Base-by-base conservation (phyloP, 257 asterid genomes). In the Solanum arcanum region DNA sequence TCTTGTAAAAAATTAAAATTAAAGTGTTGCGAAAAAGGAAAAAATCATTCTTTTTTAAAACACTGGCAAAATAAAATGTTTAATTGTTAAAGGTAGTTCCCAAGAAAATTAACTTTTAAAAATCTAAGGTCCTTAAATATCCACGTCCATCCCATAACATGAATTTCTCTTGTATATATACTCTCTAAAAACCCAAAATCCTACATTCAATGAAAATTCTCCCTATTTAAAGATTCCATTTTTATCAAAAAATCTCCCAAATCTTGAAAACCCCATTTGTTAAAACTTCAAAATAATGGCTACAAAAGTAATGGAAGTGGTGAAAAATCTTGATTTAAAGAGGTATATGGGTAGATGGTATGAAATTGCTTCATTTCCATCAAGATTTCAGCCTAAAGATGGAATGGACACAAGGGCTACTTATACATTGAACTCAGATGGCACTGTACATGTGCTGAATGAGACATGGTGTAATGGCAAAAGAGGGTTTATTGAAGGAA, bases 301-400 rank as follows among this genome's bases (percentile, higher is more conserved):
- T 21, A 88, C 77, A 74, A 93, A 94, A 59, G 95, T 89, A 81
- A 92, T 95, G 98, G 91, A 92, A 83, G 96, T 90, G 44, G 97
- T 94, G 29, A 94, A 89, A 84, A 91, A 91, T 46, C 56, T 97
- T 76, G 93, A 94, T 46, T 0, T 94, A 9, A 89, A 93, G 87
- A 93, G 87, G 84, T 97, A 97, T 87, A 95, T 94, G 98, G 99
- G 99, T 1, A 93, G 98, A 68, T 97, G 99, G 99, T 95, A 95
- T 59, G 98, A 97, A 86, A 91, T 97, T 7, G 99, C 98, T 35
- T 94, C 98, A 29, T 93, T 97, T 44, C 99, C 97, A 16, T 93
- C 97, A 2, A 39, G 88, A 9, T 92, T 92, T 88, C 97, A 94
- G 90, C 99, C 99, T 39, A 97, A 84, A 60, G 86, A 75, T 39